Evolutionary conservation across 768 basidiomycete species (phyloP).

Genomic region (Pleurotus cornucopiae): DNA sequence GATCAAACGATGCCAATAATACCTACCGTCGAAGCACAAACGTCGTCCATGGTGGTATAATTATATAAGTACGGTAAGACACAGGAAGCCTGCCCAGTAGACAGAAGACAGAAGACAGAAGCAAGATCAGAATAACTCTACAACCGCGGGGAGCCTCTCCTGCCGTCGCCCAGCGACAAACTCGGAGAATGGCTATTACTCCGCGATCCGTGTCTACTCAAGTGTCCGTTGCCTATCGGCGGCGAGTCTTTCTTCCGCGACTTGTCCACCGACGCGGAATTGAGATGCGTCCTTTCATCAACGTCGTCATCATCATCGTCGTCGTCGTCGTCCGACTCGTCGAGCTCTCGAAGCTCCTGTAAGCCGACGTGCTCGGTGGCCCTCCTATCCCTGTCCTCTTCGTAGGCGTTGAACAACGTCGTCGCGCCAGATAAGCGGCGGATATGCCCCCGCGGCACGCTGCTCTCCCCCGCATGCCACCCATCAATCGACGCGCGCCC

Average conservation of each 20-base stretch:
- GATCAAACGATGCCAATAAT: too few relatives aligned
- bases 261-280: constrained; percentile 16
- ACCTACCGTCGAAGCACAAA: not conserved
- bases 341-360: constrained; percentile 63
- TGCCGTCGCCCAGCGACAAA: constrained; percentile 30
- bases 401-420: constrained; percentile 79
- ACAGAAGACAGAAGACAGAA: too few relatives aligned
- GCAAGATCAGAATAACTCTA: constrained; percentile 16
- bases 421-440: constrained; percentile 57
- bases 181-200: constrained; percentile 54
- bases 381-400: constrained; percentile 38
- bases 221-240: constrained; percentile 9
- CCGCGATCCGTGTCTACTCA: constrained; percentile 34
- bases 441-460: constrained; percentile 43
- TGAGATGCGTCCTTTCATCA: constrained; percentile 38
- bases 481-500: constrained; percentile 80
- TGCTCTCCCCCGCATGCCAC: constrained; percentile 35
- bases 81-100: not conserved
- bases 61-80: not conserved
- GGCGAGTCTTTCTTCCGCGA: constrained; percentile 15
- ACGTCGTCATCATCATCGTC: constrained; percentile 43
- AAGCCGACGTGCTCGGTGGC: constrained; percentile 46
- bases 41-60: not conserved
- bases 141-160: constrained; percentile 23
- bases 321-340: constrained; percentile 47